Evolutionary conservation across 495 filamentous ascomycete species (phyloP), one percentile per base, ranked within the genome.

Genomic region (Aspergillus nanangensis): DNA sequence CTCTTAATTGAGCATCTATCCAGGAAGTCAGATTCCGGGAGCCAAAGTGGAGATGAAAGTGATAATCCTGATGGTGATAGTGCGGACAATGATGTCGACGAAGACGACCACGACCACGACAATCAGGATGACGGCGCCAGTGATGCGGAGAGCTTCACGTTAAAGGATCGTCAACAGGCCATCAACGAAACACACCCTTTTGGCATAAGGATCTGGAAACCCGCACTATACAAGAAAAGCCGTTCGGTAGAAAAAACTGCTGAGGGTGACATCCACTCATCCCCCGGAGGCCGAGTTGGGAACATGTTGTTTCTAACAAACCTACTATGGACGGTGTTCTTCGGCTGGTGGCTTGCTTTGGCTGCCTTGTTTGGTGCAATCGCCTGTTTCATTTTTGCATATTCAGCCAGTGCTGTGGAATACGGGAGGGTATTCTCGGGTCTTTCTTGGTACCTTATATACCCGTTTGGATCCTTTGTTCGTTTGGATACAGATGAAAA

Each of bases 171-270:
- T 29, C 93, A 99, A 67, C 84, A 95, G 63, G 93, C 93, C 40
- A 99, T 99, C 68, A 99, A 99, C 67, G 84, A 95, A 63, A 99
- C 93, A 0, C 93, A 99, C 72, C 93, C 93, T 0, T 99, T 99
- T 54, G 93, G 93, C 65, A 97, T 99, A 58, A 84, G 93, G 49
- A 86, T 99, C 24, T 99, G 93, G 93, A 99, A 99, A 65, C 93
- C 93, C 15, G 93, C 93, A 0, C 61, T 99, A 31, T 99, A 99
- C 76, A 97, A 97, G 73, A 99, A 99, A 62, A 83, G 83, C 54
- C 82, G 93, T 46, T 97, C 94, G 7, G 93, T 99, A 13, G 88
- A 96, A 55, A 92, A 93, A 70, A 94, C 82, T 27, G 93, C 92
- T 3, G 93, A 99, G 66, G 90, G 86, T 5, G 93, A 99, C 69